phyloP scores from a whole-genome alignment of 2,329 filamentous ascomycete genomes.

The Nothophoma quercina region DNA sequence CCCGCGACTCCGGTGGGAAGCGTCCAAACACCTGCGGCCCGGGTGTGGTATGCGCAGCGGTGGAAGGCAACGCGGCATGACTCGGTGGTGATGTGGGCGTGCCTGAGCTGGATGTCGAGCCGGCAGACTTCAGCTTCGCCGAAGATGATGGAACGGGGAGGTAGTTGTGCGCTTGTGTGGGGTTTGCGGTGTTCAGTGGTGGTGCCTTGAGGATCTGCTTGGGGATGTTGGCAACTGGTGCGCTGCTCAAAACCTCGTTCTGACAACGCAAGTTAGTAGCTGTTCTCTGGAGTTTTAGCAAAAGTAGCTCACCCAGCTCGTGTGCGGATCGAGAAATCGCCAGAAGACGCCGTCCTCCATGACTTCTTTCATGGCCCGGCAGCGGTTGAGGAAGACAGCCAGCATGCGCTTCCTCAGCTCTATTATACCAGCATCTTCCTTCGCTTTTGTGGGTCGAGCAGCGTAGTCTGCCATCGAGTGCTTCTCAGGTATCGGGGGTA shows the following conservation, averaged over 20 bases:
- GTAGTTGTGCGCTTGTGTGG: slow-evolving; percentile 83
- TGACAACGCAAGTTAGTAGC: slow-evolving; percentile 49
- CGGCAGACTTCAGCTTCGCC: slow-evolving; percentile 76
- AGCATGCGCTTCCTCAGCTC: slow-evolving; percentile 97
- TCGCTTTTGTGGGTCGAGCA: slow-evolving; percentile 95
- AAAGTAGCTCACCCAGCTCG: slow-evolving; percentile 81
- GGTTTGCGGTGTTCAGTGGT: slow-evolving; percentile 94
- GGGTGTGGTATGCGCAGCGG: slow-evolving; percentile 64
- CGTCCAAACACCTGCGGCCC: slow-evolving; percentile 74
- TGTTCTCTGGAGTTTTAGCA: not conserved
- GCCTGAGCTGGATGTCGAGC: slow-evolving; percentile 55
- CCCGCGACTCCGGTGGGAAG: slow-evolving; percentile 80
- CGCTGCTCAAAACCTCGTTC: slow-evolving; percentile 94
- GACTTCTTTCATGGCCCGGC: slow-evolving; percentile 89
- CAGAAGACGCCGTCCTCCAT: slow-evolving; percentile 95
- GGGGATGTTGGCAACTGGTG: slow-evolving; percentile 88
- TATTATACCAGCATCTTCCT: slow-evolving; percentile 96
- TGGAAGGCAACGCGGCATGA: slow-evolving; percentile 58
- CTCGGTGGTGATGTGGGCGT: slow-evolving; percentile 64
- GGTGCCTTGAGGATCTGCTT: slow-evolving; percentile 95
- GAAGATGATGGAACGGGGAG: slow-evolving; percentile 86
- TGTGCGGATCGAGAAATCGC: slow-evolving; percentile 96
- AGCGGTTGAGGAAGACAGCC: slow-evolving; percentile 92
- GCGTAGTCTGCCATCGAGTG: slow-evolving; percentile 99
- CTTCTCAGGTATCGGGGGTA: slow-evolving; percentile 97